Evolutionary conservation across 768 basidiomycete species (phyloP).

Genomic region (Mycena maculata): DNA sequence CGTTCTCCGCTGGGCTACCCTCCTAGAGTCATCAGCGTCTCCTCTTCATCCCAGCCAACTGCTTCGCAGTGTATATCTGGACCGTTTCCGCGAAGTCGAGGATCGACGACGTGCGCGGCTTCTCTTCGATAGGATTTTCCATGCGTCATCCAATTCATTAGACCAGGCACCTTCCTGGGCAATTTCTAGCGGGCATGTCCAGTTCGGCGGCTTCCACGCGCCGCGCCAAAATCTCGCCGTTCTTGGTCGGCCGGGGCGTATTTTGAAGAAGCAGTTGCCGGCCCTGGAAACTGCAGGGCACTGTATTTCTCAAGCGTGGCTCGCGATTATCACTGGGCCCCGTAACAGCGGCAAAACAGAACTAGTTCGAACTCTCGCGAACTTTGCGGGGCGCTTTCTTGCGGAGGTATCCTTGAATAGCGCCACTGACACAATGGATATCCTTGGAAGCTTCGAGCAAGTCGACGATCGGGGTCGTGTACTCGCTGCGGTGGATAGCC

Average conservation of each 20-base stretch:
- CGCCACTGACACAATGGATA: constrained; percentile 92
- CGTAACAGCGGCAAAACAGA: constrained; percentile 83
- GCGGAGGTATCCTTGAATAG: constrained; percentile 83
- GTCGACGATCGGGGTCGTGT: constrained; percentile 66
- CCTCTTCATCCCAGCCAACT: constrained; percentile 67
- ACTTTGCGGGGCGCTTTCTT: constrained; percentile 74
- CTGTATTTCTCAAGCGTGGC: constrained; percentile 82
- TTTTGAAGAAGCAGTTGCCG: constrained; percentile 72
- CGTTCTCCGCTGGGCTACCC: constrained; percentile 86
- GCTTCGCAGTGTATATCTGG: constrained; percentile 80
- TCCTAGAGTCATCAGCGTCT: constrained; percentile 51
- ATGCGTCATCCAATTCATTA: constrained; percentile 37
- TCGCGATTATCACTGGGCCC: constrained; percentile 87
- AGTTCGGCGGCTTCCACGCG: constrained; percentile 72
- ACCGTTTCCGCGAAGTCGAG: constrained; percentile 81
- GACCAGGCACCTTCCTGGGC: constrained; percentile 50
- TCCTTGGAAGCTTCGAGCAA: constrained; percentile 97
- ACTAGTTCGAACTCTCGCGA: constrained; percentile 75
- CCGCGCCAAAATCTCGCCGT: constrained; percentile 51
- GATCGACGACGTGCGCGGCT: constrained; percentile 68
- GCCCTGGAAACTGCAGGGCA: constrained; percentile 81
- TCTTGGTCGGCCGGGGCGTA: constrained; percentile 54
- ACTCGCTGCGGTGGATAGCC: constrained; percentile 51
- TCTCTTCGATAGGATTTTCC: constrained; percentile 69
- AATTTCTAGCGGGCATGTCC: constrained; percentile 61